Conservation (phyloP, 306 rosid species). For the Arachis hypogaea region DNA sequence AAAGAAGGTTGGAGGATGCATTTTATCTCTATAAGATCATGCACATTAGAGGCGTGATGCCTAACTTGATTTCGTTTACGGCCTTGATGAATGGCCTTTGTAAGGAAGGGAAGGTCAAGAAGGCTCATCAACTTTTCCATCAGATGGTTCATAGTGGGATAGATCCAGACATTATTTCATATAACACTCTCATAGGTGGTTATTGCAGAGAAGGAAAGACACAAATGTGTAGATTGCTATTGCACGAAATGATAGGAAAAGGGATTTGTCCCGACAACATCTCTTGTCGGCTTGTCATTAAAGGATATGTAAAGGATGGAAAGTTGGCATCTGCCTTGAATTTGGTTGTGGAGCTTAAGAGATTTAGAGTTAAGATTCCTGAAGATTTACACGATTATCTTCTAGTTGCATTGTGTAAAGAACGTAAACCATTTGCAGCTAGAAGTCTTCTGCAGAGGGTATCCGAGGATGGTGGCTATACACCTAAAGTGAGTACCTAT, state of each 20-base stretch:
- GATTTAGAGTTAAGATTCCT: constrained; percentile 52
- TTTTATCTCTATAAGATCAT: constrained; percentile 78
- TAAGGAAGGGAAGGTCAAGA: constrained; percentile 61
- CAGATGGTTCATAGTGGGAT: constrained; percentile 77
- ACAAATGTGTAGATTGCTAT: constrained; percentile 56
- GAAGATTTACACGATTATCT: constrained; percentile 58
- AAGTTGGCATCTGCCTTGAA: constrained; percentile 74
- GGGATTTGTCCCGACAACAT: constrained; percentile 63
- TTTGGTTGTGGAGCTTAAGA: constrained; percentile 72
- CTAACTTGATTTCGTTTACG: constrained; percentile 74
- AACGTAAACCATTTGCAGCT: constrained; percentile 83
- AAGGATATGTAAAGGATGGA: constrained; percentile 72
- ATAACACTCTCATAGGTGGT: constrained; percentile 74
- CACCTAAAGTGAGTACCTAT: constrained; percentile 51
- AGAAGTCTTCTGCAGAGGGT: constrained; percentile 67
- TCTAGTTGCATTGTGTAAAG: constrained; percentile 61
- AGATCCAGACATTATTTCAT: constrained; percentile 61
- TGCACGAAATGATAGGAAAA: constrained; percentile 70
- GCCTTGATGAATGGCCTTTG: constrained; percentile 90
- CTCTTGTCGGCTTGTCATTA: constrained; percentile 64
- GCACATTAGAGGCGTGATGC: constrained; percentile 75
- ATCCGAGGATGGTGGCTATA: constrained; percentile 52
- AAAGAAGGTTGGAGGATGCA: constrained; percentile 75
- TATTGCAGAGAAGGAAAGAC: constrained; percentile 69
- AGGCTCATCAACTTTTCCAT: constrained; percentile 94